A percentile compares a stretch with the other conserved stretches of the same genome.
Conservation (phyloP, 495 filamentous ascomycete genomes). For the Jackrogersella minutella region DNA sequence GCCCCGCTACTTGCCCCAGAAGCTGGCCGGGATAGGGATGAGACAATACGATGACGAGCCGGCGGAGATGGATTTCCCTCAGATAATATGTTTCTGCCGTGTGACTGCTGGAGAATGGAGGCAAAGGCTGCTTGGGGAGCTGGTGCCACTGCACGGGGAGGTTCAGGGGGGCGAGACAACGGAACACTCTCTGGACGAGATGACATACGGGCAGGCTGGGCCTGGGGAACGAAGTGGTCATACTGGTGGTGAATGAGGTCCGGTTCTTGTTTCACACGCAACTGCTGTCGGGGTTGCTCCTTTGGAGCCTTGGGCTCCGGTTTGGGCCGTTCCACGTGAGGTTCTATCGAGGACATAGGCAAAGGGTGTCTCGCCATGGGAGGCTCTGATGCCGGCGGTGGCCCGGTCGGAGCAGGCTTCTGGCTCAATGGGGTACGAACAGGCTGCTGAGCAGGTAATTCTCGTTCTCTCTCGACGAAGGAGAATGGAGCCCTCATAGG, state of each 20-base stretch:
- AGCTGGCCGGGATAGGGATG: slow-evolving; percentile 43
- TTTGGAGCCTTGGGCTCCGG: slow-evolving; percentile 38
- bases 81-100: slow-evolving; percentile 43
- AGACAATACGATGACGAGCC: slow-evolving; percentile 42
- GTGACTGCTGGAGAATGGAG: slow-evolving; percentile 43
- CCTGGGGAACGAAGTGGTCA: slow-evolving; percentile 42
- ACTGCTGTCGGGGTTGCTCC: slow-evolving; percentile 38
- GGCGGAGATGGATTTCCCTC: slow-evolving; percentile 48
- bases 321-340: slow-evolving; percentile 43
- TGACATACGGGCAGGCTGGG: slow-evolving; percentile 40
- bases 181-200: slow-evolving; percentile 50
- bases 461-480: slow-evolving; percentile 41
- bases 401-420: slow-evolving; percentile 34
- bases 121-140: slow-evolving; percentile 43
- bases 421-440: slow-evolving; percentile 37
- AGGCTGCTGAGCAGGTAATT: slow-evolving; percentile 36
- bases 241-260: slow-evolving; percentile 48
- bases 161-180: slow-evolving; percentile 52
- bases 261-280: slow-evolving; percentile 57
- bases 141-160: slow-evolving; percentile 49
- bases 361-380: slow-evolving; percentile 40
- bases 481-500: slow-evolving; percentile 50
- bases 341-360: slow-evolving; percentile 40
- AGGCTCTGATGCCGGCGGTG: slow-evolving; percentile 36
- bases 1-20: slow-evolving; percentile 44